Conservation (phyloP, 2,329 filamentous ascomycete species). For the Tolypocladium pustulatum region DNA sequence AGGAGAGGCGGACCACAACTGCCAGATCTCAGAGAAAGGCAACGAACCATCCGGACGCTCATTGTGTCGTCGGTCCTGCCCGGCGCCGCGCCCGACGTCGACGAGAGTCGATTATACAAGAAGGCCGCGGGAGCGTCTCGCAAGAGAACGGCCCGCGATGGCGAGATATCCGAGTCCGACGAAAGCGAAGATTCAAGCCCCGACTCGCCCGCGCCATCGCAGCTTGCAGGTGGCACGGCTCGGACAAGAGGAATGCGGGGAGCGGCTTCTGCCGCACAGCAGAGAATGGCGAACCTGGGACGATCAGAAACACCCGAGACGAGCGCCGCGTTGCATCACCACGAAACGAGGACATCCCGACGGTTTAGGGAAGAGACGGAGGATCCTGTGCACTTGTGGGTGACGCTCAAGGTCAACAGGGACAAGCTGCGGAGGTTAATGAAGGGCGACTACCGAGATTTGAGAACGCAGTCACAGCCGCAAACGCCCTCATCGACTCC, state of each 20-base stretch:
- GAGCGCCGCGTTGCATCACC: slow-evolving; percentile 46
- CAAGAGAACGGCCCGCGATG: slow-evolving; percentile 45
- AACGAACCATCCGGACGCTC: slow-evolving; percentile 84
- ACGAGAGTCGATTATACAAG: slow-evolving; percentile 83
- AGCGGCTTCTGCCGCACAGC: slow-evolving; percentile 76
- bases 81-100: slow-evolving; percentile 67
- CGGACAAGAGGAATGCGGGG: slow-evolving; percentile 82
- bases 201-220: slow-evolving; percentile 73
- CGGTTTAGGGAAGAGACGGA: slow-evolving; percentile 69
- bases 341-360: slow-evolving; percentile 61
- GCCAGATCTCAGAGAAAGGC: slow-evolving; percentile 92
- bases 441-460: slow-evolving; percentile 38
- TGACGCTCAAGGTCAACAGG: slow-evolving; percentile 65
- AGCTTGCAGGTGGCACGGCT: slow-evolving; percentile 63
- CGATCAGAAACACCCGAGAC: slow-evolving; percentile 87
- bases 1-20: slow-evolving; percentile 82
- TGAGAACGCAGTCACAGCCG: slow-evolving; percentile 22
- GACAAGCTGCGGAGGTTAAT: slow-evolving; percentile 61
- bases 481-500: slow-evolving; percentile 20
- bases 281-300: slow-evolving; percentile 71
- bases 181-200: slow-evolving; percentile 82
- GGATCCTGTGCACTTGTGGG: slow-evolving; percentile 56
- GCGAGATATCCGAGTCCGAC: slow-evolving; percentile 76
- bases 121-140: slow-evolving; percentile 51
- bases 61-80: slow-evolving; percentile 89